A percentile compares a stretch with the other conserved stretches of the same genome.
phyloP scores from a whole-genome alignment of 1,284 basidiomycete genomes.

The Irpex sp. region DNA sequence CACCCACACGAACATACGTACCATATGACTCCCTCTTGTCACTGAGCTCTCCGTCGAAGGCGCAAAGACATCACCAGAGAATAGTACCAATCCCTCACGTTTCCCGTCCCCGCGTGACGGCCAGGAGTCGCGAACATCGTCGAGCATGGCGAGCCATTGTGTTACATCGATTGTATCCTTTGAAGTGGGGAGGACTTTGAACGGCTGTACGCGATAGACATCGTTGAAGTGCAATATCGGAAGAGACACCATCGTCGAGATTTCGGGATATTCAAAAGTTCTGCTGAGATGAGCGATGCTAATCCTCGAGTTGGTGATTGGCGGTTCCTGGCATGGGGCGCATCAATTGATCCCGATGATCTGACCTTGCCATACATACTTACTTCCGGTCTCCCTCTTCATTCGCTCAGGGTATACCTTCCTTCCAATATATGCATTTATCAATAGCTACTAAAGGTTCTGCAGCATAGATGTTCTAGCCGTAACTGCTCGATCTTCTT shows the following conservation, averaged over 20 bases:
- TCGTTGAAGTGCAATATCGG: conserved; percentile 68
- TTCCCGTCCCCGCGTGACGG: conserved; percentile 41
- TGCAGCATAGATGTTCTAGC: no score
- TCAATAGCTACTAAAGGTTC: no score
- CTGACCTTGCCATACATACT: background rate
- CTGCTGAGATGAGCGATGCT: no score
- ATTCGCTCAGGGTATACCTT: background rate
- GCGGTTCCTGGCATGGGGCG: background rate
- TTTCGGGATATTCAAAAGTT: no score
- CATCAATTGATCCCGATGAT: background rate
- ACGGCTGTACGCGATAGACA: conserved; percentile 72
- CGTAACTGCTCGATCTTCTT: no score
- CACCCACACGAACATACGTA: conserved; percentile 28
- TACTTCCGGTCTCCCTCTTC: background rate
- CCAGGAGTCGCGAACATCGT: conserved; percentile 57
- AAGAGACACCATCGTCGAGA: conserved; percentile 23
- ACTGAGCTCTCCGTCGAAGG: conserved; percentile 86
- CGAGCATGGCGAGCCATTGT: conserved; percentile 64
- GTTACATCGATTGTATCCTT: conserved; percentile 71
- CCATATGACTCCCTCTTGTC: conserved; percentile 91
- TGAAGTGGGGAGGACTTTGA: conserved; percentile 52
- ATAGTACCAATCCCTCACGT: conserved; percentile 76
- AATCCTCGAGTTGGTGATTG: no score
- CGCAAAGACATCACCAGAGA: conserved; percentile 87
- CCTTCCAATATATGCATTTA: no score